Conservation (phyloP, 345 rosid genomes). For the Pelargonium nanum region DNA sequence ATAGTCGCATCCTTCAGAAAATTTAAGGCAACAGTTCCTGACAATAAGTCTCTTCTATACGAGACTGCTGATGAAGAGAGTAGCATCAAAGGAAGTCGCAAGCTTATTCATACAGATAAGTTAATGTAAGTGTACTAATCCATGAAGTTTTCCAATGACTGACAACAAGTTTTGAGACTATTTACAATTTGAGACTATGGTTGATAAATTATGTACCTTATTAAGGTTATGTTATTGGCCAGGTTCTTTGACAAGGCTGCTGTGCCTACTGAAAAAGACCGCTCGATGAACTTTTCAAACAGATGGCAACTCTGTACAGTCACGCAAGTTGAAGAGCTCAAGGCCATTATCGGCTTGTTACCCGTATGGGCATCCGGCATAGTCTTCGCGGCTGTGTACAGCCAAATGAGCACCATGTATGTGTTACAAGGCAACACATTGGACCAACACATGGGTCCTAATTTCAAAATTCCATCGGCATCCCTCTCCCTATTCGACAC, state of each 20-base stretch:
- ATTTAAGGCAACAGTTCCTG: slow-evolving; percentile 49
- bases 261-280: slow-evolving; percentile 46
- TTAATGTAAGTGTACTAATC: slow-evolving; percentile 46
- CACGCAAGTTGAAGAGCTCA: slow-evolving; percentile 90
- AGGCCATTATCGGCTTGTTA: slow-evolving; percentile 59
- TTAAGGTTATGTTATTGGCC: background rate
- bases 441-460: slow-evolving; percentile 79
- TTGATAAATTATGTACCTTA: no score
- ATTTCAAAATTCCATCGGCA: slow-evolving; percentile 79
- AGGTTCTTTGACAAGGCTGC: slow-evolving; percentile 96
- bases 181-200: background rate
- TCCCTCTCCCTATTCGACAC: slow-evolving; percentile 81
- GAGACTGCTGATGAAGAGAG: slow-evolving; percentile 62
- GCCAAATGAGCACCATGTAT: slow-evolving; percentile 90
- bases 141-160: no score
- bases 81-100: slow-evolving; percentile 69
- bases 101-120: slow-evolving; percentile 61
- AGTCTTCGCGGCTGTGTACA: slow-evolving; percentile 63
- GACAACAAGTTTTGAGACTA: no score
- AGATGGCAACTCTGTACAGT: slow-evolving; percentile 84
- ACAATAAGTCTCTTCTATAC: slow-evolving; percentile 54
- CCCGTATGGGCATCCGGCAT: slow-evolving; percentile 93
- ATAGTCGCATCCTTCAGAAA: slow-evolving; percentile 73
- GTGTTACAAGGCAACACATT: slow-evolving; percentile 87
- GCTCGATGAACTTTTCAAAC: slow-evolving; percentile 29